Base-by-base conservation (phyloP, 148 eudicot species). In the Polygonum maritimum region DNA sequence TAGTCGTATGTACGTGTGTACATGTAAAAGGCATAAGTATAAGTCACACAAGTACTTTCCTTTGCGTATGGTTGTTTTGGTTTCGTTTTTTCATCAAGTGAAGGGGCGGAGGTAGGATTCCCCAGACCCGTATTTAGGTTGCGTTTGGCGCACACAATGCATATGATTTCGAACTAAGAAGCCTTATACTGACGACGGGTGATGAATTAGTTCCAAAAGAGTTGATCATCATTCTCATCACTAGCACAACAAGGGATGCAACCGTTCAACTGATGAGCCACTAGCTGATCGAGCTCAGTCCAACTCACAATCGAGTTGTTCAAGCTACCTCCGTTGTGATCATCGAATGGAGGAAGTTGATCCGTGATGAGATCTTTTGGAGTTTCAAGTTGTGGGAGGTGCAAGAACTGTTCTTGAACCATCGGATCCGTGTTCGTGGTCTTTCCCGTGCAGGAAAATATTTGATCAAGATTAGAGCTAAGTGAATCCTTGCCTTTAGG, bases 221-320 rank as follows among this genome's bases (percentile, higher is more conserved):
- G 40, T 65, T 65, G 41, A 65, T 65, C 71, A 4, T 35, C 71
- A 52, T 57, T 54, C 44, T 81, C 77, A 18, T 82, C 70, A 38
- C 82, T 39, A 44, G 80, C 79, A 10, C 80, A 69, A 48, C 82
- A 84, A 49, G 60, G 38, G 39, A 51, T 8, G 13, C 18, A 19
- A 19, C 71, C 87, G 44, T 85, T 85, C 7, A 88, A 88, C 74
- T 86, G 92, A 0, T 86, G 83, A 19, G 89, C 92, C 62, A 88
- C 92, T 0, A 88, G 79, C 41, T 80, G 76, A 58, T 88, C 89
- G 2, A 88, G 76, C 2, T 84, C 77, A 1, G 57, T 87, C 92
- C 92, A 88, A 57, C 31, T 73, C 74, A 48, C 33, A 55, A 7
- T 19, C 14, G 49, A 45, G 8, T 73, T 71, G 75, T 22, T 73